Evolutionary conservation across 2,329 filamentous ascomycete genomes (phyloP).

Genomic region (Curvularia eragrostidis): DNA sequence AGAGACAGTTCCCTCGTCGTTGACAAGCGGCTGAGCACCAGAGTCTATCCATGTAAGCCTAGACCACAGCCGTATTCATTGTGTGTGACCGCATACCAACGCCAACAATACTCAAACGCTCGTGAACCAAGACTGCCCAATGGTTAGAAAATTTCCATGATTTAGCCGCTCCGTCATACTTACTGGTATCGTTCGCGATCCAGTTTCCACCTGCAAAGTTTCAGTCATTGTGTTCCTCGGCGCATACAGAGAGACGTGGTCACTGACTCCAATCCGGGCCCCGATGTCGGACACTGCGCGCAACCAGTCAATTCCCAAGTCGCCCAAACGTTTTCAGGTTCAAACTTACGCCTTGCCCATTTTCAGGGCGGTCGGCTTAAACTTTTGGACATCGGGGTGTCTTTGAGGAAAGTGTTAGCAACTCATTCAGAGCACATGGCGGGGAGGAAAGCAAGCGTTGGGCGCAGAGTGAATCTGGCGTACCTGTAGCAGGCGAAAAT

Average conservation of each 20-base stretch:
- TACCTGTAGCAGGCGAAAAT: slow-evolving; percentile 95
- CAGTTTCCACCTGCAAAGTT: slow-evolving; percentile 77
- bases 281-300: slow-evolving; percentile 82
- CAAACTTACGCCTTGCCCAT: slow-evolving; percentile 87
- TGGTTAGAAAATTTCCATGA: slow-evolving; percentile 28
- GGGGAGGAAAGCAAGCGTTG: slow-evolving; percentile 32
- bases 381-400: slow-evolving; percentile 93
- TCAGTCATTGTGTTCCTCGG: slow-evolving; percentile 41
- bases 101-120: slow-evolving; percentile 96
- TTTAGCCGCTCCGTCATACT: slow-evolving; percentile 19
- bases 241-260: slow-evolving; percentile 30
- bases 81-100: slow-evolving; percentile 70
- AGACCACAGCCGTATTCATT: slow-evolving; percentile 12
- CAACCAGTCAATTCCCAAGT: slow-evolving; percentile 44
- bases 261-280: slow-evolving; percentile 96
- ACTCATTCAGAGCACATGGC: not conserved
- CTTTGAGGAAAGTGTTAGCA: slow-evolving; percentile 43
- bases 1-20: slow-evolving; percentile 84
- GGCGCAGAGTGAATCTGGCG: slow-evolving; percentile 24
- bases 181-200: slow-evolving; percentile 90
- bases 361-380: slow-evolving; percentile 92
- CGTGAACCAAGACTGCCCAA: slow-evolving; percentile 80
- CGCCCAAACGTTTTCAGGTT: slow-evolving; percentile 1
- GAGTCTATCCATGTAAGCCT: slow-evolving; percentile 67
- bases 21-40: slow-evolving; percentile 93